phyloP scores from a whole-genome alignment of 768 basidiomycete genomes.

The Holtermanniella nyarrowii region DNA sequence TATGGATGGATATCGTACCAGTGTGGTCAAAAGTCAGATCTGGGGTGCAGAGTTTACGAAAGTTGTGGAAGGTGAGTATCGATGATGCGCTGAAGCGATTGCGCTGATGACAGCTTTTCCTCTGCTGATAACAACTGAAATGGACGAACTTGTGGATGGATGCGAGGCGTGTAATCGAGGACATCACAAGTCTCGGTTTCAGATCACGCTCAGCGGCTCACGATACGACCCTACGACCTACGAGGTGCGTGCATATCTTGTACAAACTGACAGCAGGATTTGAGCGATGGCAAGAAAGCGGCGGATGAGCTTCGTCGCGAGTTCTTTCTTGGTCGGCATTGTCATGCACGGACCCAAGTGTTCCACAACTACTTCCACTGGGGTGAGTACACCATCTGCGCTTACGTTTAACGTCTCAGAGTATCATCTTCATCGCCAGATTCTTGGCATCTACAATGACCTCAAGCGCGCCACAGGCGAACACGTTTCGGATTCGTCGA shows the following conservation, averaged over 20 bases:
- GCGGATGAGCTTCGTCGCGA: slow-evolving; percentile 4
- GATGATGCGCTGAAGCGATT: neutral
- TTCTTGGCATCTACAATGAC: slow-evolving; percentile 25
- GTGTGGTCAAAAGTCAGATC: slow-evolving; percentile 70
- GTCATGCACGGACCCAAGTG: slow-evolving; percentile 21
- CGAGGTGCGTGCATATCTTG: slow-evolving; percentile 43
- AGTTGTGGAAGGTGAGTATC: slow-evolving; percentile 49
- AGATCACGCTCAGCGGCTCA: slow-evolving; percentile 54
- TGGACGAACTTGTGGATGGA: slow-evolving; percentile 52
- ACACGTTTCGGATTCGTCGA: slow-evolving; percentile 35
- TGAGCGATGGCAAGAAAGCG: neutral
- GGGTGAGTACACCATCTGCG: slow-evolving; percentile 50
- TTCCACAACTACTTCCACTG: slow-evolving; percentile 37
- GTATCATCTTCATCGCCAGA: slow-evolving; percentile 18
- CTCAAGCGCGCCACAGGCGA: slow-evolving; percentile 29
- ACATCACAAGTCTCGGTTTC: slow-evolving; percentile 55
- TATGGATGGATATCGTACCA: slow-evolving; percentile 59
- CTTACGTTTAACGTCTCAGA: slow-evolving; percentile 3
- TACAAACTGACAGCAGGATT: slow-evolving; percentile 70
- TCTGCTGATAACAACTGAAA: slow-evolving; percentile 17
- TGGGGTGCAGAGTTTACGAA: slow-evolving; percentile 66
- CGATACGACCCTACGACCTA: slow-evolving; percentile 66
- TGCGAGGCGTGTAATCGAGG: slow-evolving; percentile 80
- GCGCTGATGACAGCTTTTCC: neutral
- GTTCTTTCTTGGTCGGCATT: slow-evolving; percentile 27